Evolutionary conservation across 345 rosid species (phyloP).

Genomic region (Brassica nigra): DNA sequence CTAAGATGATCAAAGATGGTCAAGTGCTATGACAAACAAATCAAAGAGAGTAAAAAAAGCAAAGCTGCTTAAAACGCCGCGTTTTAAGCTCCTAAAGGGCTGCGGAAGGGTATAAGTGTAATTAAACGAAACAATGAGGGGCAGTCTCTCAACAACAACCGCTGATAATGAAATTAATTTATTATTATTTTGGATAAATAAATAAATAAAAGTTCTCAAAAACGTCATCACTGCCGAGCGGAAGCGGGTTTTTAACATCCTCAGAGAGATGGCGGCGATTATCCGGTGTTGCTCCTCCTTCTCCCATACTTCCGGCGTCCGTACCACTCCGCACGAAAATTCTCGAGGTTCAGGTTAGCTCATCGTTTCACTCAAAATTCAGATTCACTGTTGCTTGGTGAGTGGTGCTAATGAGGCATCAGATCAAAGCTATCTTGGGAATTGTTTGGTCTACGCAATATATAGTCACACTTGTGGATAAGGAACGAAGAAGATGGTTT

Average conservation of each 20-base stretch:
- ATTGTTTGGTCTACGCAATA: not conserved
- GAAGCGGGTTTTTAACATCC: constrained; percentile 33
- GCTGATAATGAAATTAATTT: not conserved
- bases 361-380: not conserved
- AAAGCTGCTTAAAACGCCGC: constrained; percentile 16
- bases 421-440: not conserved
- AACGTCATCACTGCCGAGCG: not conserved
- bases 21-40: too few species aligned
- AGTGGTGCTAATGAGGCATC: not conserved
- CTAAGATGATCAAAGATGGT: too few species aligned
- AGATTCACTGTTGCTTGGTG: not conserved
- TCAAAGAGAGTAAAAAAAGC: too few species aligned
- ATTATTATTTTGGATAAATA: not conserved
- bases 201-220: not conserved
- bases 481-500: too few species aligned
- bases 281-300: constrained; percentile 59
- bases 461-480: not conserved
- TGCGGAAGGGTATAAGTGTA: constrained; percentile 19
- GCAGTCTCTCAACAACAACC: not conserved
- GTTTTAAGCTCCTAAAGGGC: not conserved
- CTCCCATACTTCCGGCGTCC: constrained; percentile 40
- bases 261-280: constrained; percentile 49
- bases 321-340: constrained; percentile 41
- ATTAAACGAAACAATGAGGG: not conserved
- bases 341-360: constrained; percentile 45